phyloP scores from a whole-genome alignment of 83 land plant species.

The Thuja plicata region DNA sequence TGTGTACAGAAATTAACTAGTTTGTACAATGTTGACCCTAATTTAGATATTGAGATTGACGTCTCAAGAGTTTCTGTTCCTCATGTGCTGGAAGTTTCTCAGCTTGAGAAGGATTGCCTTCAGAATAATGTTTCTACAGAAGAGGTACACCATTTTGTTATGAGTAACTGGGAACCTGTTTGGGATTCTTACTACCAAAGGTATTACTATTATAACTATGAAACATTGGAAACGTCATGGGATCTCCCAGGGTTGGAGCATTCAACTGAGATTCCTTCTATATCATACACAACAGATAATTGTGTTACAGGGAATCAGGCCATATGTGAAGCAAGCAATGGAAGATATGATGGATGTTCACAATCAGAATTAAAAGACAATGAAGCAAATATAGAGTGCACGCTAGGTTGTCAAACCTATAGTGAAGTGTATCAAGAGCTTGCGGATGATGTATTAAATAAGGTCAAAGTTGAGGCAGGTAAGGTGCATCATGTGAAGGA shows the following conservation, averaged over 20 bases:
- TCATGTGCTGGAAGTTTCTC: neutral
- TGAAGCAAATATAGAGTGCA: neutral
- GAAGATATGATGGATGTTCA: slow-evolving; percentile 15
- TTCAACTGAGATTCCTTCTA: slow-evolving; percentile 13
- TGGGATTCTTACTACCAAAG: slow-evolving; percentile 58
- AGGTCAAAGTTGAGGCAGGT: neutral
- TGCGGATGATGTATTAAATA: neutral
- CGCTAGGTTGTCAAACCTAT: neutral
- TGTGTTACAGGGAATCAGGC: slow-evolving; percentile 7
- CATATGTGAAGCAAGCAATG: slow-evolving; percentile 18
- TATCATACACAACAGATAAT: slow-evolving; percentile 13
- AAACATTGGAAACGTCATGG: slow-evolving; percentile 60
- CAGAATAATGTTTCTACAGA: neutral
- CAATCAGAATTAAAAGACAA: neutral
- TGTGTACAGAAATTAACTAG: neutral
- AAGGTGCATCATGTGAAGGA: neutral
- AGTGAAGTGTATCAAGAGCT: neutral
- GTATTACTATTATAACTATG: slow-evolving; percentile 49
- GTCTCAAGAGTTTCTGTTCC: neutral
- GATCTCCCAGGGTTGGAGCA: slow-evolving; percentile 44
- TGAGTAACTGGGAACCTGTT: slow-evolving; percentile 43
- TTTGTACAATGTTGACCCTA: neutral
- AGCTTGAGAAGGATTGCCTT: slow-evolving; percentile 2
- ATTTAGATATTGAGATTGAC: neutral
- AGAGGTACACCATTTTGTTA: neutral